These are phyloP conservation scores for Lenwebbia sp. DNA, from an alignment of 345 rosid species.

Conservation along the genomic window DNA sequence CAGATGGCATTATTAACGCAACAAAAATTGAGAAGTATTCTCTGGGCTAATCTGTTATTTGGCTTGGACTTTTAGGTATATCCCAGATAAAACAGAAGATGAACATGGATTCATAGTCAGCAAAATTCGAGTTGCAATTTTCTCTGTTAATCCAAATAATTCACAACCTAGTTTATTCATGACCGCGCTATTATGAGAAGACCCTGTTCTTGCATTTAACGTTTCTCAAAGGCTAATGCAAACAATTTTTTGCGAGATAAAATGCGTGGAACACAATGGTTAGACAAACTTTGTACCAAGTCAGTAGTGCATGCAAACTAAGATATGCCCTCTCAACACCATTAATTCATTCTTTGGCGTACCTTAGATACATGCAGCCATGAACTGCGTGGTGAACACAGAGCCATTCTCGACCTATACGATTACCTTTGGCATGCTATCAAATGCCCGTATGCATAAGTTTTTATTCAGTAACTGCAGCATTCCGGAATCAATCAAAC, in stretches of 20 bases:
- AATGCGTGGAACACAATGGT: background rate
- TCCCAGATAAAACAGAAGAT: background rate
- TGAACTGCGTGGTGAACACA: background rate
- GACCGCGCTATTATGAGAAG: background rate
- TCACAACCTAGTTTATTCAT: background rate
- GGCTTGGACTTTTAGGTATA: background rate
- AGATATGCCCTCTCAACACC: background rate
- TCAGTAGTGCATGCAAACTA: background rate
- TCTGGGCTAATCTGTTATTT: background rate
- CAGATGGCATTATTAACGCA: background rate
- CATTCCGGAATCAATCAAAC: background rate
- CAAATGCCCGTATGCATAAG: background rate
- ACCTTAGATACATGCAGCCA: background rate
- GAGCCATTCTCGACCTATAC: background rate
- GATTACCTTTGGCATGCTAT: background rate
- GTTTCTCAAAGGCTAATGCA: background rate
- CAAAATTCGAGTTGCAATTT: background rate
- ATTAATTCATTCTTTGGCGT: background rate
- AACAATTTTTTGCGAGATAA: background rate
- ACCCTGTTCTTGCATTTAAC: background rate
- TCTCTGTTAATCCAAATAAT: background rate
- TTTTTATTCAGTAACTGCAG: background rate
- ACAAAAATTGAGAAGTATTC: background rate
- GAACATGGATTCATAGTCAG: background rate
- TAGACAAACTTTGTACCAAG: background rate